These are phyloP conservation scores for Fusarium compactum DNA, from an alignment of 2,329 filamentous ascomycete genomes.

Conservation along the genomic window DNA sequence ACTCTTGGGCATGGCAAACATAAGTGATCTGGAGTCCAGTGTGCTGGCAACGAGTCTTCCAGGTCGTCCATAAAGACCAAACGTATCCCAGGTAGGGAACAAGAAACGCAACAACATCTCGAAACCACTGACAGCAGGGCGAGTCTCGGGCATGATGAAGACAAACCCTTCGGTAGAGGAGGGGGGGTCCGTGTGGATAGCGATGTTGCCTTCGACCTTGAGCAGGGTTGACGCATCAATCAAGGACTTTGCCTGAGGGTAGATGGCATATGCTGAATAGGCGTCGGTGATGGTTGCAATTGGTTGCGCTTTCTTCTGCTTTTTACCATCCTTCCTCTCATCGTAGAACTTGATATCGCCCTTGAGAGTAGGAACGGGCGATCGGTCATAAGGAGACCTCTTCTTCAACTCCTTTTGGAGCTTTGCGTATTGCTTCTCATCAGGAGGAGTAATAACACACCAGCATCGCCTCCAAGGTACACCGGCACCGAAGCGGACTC, in stretches of 20 bases:
- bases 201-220: slow-evolving; percentile 92
- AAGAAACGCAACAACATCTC: slow-evolving; percentile 95
- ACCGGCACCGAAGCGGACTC: slow-evolving; percentile 94
- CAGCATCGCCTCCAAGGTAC: slow-evolving; percentile 97
- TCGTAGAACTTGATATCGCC: slow-evolving; percentile 97
- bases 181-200: slow-evolving; percentile 83
- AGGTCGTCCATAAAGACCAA: slow-evolving; percentile 90
- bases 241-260: slow-evolving; percentile 91
- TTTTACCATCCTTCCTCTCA: slow-evolving; percentile 77
- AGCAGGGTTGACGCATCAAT: slow-evolving; percentile 95
- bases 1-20: slow-evolving; percentile 97
- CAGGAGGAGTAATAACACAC: slow-evolving; percentile 92
- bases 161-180: slow-evolving; percentile 91
- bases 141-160: slow-evolving; percentile 96
- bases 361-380: slow-evolving; percentile 74
- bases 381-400: slow-evolving; percentile 84
- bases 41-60: slow-evolving; percentile 88
- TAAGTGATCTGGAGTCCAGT: slow-evolving; percentile 87
- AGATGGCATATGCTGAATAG: slow-evolving; percentile 94
- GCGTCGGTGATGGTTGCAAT: slow-evolving; percentile 93
- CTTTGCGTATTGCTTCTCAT: slow-evolving; percentile 91
- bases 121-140: slow-evolving; percentile 91
- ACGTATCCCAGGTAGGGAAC: slow-evolving; percentile 94
- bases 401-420: slow-evolving; percentile 85
- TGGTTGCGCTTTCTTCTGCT: slow-evolving; percentile 89